Percentiles rank a stretch among this genome's conserved stretches.
phyloP scores from a whole-genome alignment of 495 filamentous ascomycete species.

The Penicillium cinerascens region DNA sequence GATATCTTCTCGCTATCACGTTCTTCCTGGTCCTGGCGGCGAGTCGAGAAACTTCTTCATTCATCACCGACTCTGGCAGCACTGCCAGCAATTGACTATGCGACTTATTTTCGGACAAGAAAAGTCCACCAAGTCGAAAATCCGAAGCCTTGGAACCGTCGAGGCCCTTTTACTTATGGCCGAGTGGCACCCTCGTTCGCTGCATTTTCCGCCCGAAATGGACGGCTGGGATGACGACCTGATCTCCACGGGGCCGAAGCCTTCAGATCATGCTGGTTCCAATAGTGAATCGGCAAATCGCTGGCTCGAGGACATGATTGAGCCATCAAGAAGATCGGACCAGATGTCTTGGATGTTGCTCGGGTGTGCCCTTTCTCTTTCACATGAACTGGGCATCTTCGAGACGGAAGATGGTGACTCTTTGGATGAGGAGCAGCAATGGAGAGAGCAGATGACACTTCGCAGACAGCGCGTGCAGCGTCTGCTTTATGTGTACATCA shows the following conservation, averaged over 20 bases:
- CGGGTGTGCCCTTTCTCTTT: conserved; percentile 48
- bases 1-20: conserved; percentile 52
- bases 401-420: conserved; percentile 34
- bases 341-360: conserved; percentile 58
- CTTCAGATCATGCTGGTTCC: conserved; percentile 12
- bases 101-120: conserved; percentile 51
- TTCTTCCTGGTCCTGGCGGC: conserved; percentile 50
- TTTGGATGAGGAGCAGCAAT: conserved; percentile 25
- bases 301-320: conserved; percentile 48
- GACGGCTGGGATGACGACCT: conserved; percentile 49
- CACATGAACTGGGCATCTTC: conserved; percentile 50
- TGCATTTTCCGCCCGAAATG: conserved; percentile 51
- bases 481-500: conserved; percentile 51
- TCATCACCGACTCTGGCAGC: conserved; percentile 52
- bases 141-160: conserved; percentile 49
- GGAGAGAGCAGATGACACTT: conserved; percentile 36
- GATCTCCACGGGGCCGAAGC: conserved; percentile 21
- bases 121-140: conserved; percentile 41
- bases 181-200: conserved; percentile 54
- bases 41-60: conserved; percentile 54
- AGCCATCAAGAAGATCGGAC: conserved; percentile 50
- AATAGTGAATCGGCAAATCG: conserved; percentile 29
- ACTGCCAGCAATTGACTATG: conserved; percentile 51
- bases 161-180: conserved; percentile 51
- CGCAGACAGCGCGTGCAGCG: conserved; percentile 44